phyloP scores from a whole-genome alignment of 164 flowering plant genomes.

The Vitis riparia region DNA sequence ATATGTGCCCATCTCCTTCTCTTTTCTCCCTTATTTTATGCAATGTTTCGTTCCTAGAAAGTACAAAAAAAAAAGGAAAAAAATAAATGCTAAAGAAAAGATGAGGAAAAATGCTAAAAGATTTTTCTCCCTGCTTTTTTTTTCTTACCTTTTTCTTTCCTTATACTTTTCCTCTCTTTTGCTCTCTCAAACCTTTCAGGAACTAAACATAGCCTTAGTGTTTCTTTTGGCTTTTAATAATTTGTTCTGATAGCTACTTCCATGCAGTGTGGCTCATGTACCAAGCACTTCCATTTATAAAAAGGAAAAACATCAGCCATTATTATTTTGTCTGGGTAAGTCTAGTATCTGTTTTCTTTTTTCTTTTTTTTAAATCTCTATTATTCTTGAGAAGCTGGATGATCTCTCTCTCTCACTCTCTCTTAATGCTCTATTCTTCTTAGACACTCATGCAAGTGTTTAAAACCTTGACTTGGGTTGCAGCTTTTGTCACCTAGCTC shows the following conservation, averaged over 20 bases:
- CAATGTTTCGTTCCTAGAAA: too few species aligned
- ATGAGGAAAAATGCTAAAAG: too few species aligned
- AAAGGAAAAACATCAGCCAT: constrained; percentile 62
- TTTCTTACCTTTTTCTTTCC: too few species aligned
- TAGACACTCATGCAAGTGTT: neutral
- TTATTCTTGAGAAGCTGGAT: too few species aligned
- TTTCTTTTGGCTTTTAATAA: neutral
- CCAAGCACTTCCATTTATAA: constrained; percentile 74
- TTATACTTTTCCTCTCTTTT: too few species aligned
- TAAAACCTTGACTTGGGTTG: neutral
- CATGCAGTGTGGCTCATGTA: constrained; percentile 87
- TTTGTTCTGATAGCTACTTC: neutral
- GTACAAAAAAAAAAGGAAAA: too few species aligned
- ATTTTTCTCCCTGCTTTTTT: too few species aligned
- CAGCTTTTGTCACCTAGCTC: neutral
- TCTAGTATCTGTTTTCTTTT: neutral
- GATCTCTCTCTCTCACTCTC: too few species aligned
- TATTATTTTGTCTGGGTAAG: constrained; percentile 67
- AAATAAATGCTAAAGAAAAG: too few species aligned
- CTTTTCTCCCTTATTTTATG: neutral
- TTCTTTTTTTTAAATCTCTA: too few species aligned
- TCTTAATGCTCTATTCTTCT: too few species aligned
- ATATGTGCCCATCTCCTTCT: neutral
- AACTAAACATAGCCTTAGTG: neutral
- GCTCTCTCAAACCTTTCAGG: too few species aligned